Evolutionary conservation across 352 stramenopile species (phyloP), one percentile per base, ranked within the genome.

Genomic region (Pythium volutum): DNA sequence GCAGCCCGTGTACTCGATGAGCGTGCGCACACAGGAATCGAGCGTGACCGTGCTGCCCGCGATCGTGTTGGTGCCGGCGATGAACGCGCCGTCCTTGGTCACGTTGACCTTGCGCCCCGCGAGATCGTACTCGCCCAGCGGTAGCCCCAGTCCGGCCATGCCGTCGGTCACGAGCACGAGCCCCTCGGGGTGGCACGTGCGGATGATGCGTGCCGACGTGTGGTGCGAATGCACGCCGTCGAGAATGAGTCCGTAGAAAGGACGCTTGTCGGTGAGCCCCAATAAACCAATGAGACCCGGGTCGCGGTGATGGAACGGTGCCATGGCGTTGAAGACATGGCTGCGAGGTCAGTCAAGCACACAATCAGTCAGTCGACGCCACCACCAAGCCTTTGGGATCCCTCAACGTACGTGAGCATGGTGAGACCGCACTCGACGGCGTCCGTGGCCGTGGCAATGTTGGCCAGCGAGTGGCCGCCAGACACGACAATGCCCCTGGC

Each of bases 321-420:
- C 79, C 91, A 97, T 97, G 9, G 91, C 91, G 62, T 97, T 97
- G 72, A 95, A 97, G 18, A 97, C 61, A 67, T 97, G 89, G 8
- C 76, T 39, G 22, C 33, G 34, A 12, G 33, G 20, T 33, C 6
- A 56, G 25, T 56, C 39, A 56, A 5, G 4, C 31, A n/a, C n/a
- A n/a, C n/a, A n/a, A n/a, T n/a, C n/a, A n/a, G n/a, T n/a, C n/a
- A n/a, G n/a, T n/a, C n/a, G n/a, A n/a, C n/a, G n/a, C n/a, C n/a
- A n/a, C n/a, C n/a, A n/a, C n/a, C n/a, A n/a, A n/a, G n/a, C n/a
- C n/a, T n/a, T n/a, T n/a, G n/a, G n/a, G n/a, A n/a, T n/a, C n/a
- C n/a, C n/a, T n/a, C n/a, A n/a, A 69, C 70, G 31, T 72, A 86
- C 59, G 91, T 98, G 26, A 97, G 76, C 68, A 97, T 88, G 33